Evolutionary conservation across 495 filamentous ascomycete species (phyloP), one percentile per base, ranked within the genome.

Genomic region (Daldinia vernicosa): DNA sequence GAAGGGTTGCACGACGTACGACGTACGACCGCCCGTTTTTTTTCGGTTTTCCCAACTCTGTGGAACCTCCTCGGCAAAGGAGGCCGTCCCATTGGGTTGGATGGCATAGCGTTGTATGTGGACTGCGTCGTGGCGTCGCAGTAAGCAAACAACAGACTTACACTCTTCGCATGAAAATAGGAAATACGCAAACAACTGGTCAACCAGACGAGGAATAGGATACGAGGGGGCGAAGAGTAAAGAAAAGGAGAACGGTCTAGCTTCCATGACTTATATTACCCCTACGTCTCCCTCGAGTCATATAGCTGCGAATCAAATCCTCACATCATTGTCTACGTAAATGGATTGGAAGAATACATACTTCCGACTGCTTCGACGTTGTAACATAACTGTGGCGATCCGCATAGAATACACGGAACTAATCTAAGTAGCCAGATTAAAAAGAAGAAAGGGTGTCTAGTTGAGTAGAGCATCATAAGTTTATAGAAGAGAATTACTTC

Each of bases 11-110:
- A 56, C 60, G 45, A 58, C 50, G 45, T 60, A 58, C 63, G 30
- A 66, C 47, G 32, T 50, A 52, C 55, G 55, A 24, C 15, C 37
- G 56, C 32, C 27, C 17, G 6, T 30, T 61, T 62, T 37, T 33
- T 22, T 12, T 56, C 24, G 6, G n/a, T 39, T 57, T 58, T 62
- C 65, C 70, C 70, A 69, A 63, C 55, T 39, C 70, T 69, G 70
- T 73, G 70, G 65, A 65, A 73, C 70, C 65, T 66, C 51, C 56
- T 73, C 70, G 70, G 70, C 70, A 73, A 69, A 66, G 65, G 61
- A 27, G 39, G 27, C 14, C 6, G 70, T 66, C 65, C 60, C 70
- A 73, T 73, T 73, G 70, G 70, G 61, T 26, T 68, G 70, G 52
- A 8, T 27, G 7, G 39, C 24, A 51, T 40, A 37, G 40, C 51